Percentiles rank a stretch among this genome's conserved stretches.
Evolutionary conservation across 2,329 filamentous ascomycete genomes (phyloP).

Genomic region (Aureobasidium uvarum): DNA sequence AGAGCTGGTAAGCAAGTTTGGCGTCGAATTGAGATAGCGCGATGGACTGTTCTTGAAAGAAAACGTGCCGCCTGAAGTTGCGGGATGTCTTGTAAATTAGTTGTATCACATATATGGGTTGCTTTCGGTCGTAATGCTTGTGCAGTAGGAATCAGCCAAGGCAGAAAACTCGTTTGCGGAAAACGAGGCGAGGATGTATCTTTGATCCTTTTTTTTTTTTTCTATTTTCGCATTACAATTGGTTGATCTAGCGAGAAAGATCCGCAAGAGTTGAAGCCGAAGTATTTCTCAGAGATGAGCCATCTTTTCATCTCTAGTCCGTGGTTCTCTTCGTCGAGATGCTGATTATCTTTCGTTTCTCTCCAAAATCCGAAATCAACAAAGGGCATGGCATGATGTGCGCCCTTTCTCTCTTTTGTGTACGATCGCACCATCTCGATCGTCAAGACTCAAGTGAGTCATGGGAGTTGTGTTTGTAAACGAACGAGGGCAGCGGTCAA

Average conservation of each 20-base stretch:
- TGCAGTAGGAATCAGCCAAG: not conserved
- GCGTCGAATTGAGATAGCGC: slow-evolving; percentile 70
- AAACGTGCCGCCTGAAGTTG: not conserved
- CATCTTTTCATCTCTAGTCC: not conserved
- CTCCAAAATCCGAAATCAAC: not conserved
- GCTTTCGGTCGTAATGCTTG: not conserved
- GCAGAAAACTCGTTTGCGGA: not conserved
- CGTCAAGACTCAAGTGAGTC: not conserved
- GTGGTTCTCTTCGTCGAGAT: not conserved
- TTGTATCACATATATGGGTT: slow-evolving; percentile 18
- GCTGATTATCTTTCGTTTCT: not conserved
- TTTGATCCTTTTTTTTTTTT: slow-evolving; percentile 6
- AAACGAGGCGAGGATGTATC: slow-evolving; percentile 16
- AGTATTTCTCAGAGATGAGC: not conserved
- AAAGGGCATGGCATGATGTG: not conserved
- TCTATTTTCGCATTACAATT: slow-evolving; percentile 20
- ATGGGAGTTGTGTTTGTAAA: not conserved
- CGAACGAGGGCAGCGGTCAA: not conserved
- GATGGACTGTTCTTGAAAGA: not conserved
- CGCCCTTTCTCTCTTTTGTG: not conserved
- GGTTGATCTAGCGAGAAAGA: slow-evolving; percentile 23
- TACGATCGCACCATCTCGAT: not conserved
- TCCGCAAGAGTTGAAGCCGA: slow-evolving; percentile 8
- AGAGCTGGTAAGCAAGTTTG: slow-evolving; percentile 66
- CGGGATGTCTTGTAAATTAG: slow-evolving; percentile 18